Conservation (phyloP, 139 green algal genomes). For the Chlamydomonas sp. region DNA sequence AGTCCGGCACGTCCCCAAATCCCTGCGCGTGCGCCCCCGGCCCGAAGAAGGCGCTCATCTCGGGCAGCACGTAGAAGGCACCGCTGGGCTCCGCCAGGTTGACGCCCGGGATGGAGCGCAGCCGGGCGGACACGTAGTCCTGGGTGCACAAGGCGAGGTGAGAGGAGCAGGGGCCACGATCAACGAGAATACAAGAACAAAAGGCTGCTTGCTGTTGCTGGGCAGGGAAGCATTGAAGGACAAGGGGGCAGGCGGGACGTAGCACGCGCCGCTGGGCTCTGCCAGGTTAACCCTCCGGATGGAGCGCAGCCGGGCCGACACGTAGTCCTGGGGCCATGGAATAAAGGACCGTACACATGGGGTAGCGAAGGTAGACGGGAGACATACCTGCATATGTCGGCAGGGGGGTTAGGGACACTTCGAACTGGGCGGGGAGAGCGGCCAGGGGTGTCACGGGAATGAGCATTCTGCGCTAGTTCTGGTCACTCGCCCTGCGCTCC, state of each 20-base stretch:
- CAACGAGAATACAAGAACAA: neutral
- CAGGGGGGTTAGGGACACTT: neutral
- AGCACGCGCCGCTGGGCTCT: constrained; percentile 90
- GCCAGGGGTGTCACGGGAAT: too few relatives aligned
- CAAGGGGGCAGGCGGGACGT: constrained; percentile 57
- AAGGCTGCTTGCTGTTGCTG: neutral
- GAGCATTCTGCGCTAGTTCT: too few relatives aligned
- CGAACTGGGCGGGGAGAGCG: too few relatives aligned
- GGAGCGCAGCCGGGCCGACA: constrained; percentile 66
- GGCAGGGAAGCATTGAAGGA: neutral
- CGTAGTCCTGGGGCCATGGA: constrained; percentile 62
- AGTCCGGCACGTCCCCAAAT: constrained; percentile 83
- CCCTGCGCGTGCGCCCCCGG: constrained; percentile 60
- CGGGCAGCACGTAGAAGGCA: constrained; percentile 97
- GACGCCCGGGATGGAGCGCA: constrained; percentile 82
- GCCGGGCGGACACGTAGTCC: constrained; percentile 76
- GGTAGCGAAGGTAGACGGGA: neutral
- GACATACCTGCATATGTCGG: neutral
- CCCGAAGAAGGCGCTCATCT: constrained; percentile 85
- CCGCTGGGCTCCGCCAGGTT: constrained; percentile 76
- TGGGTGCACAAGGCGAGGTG: constrained; percentile 14
- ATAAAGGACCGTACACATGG: neutral
- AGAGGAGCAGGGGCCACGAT: too few relatives aligned
- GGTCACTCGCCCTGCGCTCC: constrained; percentile 61
- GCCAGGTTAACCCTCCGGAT: constrained; percentile 80